Base-by-base conservation (phyloP, 805 yeast genomes). In the Ogataea trehaloabstinens region DNA sequence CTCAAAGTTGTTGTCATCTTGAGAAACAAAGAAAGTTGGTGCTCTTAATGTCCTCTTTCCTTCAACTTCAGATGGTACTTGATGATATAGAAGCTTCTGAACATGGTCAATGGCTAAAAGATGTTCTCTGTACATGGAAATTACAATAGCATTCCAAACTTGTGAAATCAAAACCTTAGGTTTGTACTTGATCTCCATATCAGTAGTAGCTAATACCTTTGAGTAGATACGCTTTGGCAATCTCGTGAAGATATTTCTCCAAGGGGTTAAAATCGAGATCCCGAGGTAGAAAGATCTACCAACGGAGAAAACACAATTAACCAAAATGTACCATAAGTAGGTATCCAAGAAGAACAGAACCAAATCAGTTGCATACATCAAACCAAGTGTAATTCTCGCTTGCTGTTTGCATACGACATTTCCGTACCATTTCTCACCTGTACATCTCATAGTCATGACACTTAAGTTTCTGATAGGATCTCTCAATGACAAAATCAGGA, bases 101-200 rank as follows among this genome's bases (percentile, higher is more conserved):
- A 93, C 99, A 64, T 93, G 99, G 66, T 93, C 99, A 66, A 95
- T 91, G 20, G 99, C 98, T 53, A 93, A 71, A 66, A 93, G 74
- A 67, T 93, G 99, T 71, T 93, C 99, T 74, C 99, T 88, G 82
- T 93, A 95, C 99, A 93, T 93, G 42, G 99, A 91, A 56, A 93
- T 93, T 51, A 93, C 95, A 67, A 93, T 85, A 39, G 99, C 99
- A 64, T 93, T 93, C 99, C 99, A 93, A 55, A 95, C 91, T 73
- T 93, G 99, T 29, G 97, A 89, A 57, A 93, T 91, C 64, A 93
- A 76, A 51, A 93, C 97, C 78, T 93, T 93, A 52, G 99, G 98
- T 70, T 93, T 91, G 72, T 93, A 93, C 73, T 93, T 91, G 63
- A 91, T 88, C 72, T 93, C 98, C 99, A 95, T 91, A 65, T 93